Evolutionary conservation across 1,284 basidiomycete species (phyloP).

Genomic region (Mycosarcoma maydis): DNA sequence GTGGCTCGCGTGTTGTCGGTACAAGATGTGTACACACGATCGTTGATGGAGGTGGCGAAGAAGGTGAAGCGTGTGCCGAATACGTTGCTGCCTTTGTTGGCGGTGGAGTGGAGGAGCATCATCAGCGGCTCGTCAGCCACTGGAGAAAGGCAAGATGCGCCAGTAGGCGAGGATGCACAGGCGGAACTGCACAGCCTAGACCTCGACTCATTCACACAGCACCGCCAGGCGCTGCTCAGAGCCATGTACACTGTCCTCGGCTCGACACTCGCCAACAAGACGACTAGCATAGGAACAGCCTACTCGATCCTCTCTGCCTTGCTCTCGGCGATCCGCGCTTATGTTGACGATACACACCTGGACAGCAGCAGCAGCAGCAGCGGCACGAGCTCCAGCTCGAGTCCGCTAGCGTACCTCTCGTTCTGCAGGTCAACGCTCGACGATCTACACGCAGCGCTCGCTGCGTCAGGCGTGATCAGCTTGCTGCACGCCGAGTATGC

Average conservation of each 20-base stretch:
- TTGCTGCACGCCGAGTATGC: not conserved
- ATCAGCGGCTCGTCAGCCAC: not conserved
- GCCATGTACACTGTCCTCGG: conserved; percentile 10
- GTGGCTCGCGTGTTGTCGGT: conserved; percentile 45
- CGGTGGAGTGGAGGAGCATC: conserved; percentile 4
- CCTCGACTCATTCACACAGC: conserved; percentile 11
- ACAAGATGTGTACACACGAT: conserved; percentile 45
- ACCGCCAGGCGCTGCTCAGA: conserved; percentile 10
- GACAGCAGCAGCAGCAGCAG: not conserved
- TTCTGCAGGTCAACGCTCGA: conserved; percentile 14
- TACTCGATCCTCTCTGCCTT: conserved; percentile 41
- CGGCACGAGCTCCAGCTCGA: not conserved
- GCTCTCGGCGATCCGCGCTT: conserved; percentile 29
- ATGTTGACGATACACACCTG: conserved; percentile 32
- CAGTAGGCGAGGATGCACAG: not conserved
- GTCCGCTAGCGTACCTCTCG: conserved; percentile 1
- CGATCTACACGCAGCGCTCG: conserved; percentile 8
- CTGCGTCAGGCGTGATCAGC: conserved; percentile 2
- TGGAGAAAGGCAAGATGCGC: not conserved
- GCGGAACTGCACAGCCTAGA: not conserved
- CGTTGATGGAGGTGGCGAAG: conserved; percentile 12
- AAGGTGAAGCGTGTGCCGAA: not conserved
- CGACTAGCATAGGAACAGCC: conserved; percentile 11
- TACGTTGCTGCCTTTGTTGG: conserved; percentile 3
- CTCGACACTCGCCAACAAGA: not conserved